Base-by-base conservation (phyloP, 345 rosid species). In the Eucalyptus curtisii region DNA sequence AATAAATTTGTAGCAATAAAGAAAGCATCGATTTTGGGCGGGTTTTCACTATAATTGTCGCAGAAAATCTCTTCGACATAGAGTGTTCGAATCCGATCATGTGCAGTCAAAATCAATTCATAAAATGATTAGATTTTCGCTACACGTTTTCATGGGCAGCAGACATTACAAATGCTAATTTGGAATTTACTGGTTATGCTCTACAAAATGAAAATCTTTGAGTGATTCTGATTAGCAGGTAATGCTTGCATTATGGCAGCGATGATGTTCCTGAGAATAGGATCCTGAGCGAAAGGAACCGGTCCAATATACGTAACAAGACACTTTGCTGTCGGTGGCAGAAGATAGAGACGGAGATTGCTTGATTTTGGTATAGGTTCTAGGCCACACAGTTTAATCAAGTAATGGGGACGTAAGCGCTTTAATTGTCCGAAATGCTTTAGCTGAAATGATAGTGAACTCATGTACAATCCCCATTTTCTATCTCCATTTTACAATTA, bases 361-460 rank as follows among this genome's bases (percentile, higher is more conserved):
- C 71, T 61, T 61, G 71, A 30, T 61, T 61, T 61, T 13, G 71
- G 19, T 61, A 20, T 6, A 6, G 19, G 0, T 30, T 61, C 16
- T 61, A 61, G 33, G 31, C 5, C 0, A 13, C 66, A 59, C 66
- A 52, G 37, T 61, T 61, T 27, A 15, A 61, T 30, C 33, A 61
- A 61, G 31, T 61, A 27, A 61, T 30, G 17, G 71, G 66, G 16
- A 61, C 9, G 33, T 30, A 4, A 6, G 17, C 13, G 71, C 33
- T 61, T 30, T 30, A 0, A 61, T 13, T 13, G 37, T 27, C 71
- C 7, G 71, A 61, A 30, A 30, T 27, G 71, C 71, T 61, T 61
- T 4, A 13, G 17, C 19, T 0, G 31, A 61, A 13, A 13, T 30
- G n/a, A 0, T 11, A 61, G 71, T 8, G 2, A 30, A 61, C 3